Percentiles rank a stretch among this genome's conserved stretches.
phyloP scores from a whole-genome alignment of 768 basidiomycete species.

The Auriscalpium vulgare region DNA sequence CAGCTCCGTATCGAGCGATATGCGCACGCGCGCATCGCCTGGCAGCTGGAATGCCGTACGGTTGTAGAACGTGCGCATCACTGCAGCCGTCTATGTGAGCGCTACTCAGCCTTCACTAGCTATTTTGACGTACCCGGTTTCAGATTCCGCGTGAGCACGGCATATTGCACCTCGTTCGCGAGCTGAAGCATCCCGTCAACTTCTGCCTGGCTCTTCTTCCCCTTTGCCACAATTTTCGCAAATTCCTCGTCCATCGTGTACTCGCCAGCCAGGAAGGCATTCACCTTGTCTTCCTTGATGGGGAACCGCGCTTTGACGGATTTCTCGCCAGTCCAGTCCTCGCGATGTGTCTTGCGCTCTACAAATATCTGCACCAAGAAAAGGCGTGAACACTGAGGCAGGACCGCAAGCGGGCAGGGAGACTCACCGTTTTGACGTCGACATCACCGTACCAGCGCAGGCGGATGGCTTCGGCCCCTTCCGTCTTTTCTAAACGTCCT shows the following conservation, averaged over 20 bases:
- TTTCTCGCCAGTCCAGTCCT: constrained; percentile 99
- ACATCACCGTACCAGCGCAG: constrained; percentile 96
- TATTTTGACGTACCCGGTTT: constrained; percentile 57
- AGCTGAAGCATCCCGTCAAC: constrained; percentile 93
- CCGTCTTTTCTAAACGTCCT: constrained; percentile 95
- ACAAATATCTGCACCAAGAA: constrained; percentile 57
- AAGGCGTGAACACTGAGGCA: background rate
- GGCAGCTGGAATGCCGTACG: constrained; percentile 98
- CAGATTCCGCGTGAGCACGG: constrained; percentile 72
- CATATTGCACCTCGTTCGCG: constrained; percentile 95
- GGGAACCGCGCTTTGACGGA: constrained; percentile 96
- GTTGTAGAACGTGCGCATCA: constrained; percentile 97
- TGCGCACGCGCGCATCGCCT: constrained; percentile 96
- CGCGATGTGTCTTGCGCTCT: constrained; percentile 87
- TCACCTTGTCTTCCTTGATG: constrained; percentile 89
- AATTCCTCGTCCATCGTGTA: constrained; percentile 93
- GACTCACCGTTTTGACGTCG: constrained; percentile 64
- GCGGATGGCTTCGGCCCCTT: constrained; percentile 95
- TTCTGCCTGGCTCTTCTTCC: constrained; percentile 89
- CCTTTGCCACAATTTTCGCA: constrained; percentile 74
- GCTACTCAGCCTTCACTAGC: background rate
- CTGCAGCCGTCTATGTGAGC: constrained; percentile 30
- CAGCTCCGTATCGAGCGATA: constrained; percentile 95
- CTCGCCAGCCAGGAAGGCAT: constrained; percentile 83
- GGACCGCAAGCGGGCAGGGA: background rate